Conservation (phyloP, 148 eudicot genomes). For the Gaultheria prostrata region DNA sequence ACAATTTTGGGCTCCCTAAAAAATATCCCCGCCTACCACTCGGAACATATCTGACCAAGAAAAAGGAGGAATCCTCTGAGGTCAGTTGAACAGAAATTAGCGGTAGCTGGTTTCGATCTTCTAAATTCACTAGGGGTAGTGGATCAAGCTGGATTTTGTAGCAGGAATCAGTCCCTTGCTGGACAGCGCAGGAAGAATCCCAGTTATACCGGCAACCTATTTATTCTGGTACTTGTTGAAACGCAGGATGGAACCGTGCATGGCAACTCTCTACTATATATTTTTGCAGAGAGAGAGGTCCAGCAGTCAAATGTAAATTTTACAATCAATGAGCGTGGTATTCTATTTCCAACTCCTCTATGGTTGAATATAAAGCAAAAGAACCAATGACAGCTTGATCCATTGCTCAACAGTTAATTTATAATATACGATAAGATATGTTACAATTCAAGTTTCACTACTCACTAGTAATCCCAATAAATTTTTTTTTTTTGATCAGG, state of each 20-base stretch:
- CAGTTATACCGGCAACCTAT: too few relatives aligned
- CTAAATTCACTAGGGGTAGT: too few relatives aligned
- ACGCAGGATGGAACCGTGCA: not conserved
- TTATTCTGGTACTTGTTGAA: too few relatives aligned
- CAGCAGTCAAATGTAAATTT: not conserved
- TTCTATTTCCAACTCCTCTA: not conserved
- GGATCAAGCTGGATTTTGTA: too few relatives aligned
- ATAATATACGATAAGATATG: not conserved
- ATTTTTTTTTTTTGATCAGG: too few relatives aligned
- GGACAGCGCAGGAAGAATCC: too few relatives aligned
- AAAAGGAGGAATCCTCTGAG: not conserved
- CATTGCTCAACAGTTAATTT: not conserved
- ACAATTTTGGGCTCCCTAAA: not conserved
- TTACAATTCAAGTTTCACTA: not conserved
- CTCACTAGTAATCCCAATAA: not conserved
- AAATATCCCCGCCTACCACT: not conserved
- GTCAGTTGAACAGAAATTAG: too few relatives aligned
- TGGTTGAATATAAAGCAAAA: not conserved
- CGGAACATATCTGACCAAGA: not conserved
- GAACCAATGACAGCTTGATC: not conserved
- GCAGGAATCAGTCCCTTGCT: too few relatives aligned
- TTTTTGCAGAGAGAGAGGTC: not conserved
- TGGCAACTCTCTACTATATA: not conserved
- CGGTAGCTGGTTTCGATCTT: too few relatives aligned
- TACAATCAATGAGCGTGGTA: not conserved